Evolutionary conservation across 352 stramenopile genomes (phyloP).

Genomic region (Globisporangium lucens): DNA sequence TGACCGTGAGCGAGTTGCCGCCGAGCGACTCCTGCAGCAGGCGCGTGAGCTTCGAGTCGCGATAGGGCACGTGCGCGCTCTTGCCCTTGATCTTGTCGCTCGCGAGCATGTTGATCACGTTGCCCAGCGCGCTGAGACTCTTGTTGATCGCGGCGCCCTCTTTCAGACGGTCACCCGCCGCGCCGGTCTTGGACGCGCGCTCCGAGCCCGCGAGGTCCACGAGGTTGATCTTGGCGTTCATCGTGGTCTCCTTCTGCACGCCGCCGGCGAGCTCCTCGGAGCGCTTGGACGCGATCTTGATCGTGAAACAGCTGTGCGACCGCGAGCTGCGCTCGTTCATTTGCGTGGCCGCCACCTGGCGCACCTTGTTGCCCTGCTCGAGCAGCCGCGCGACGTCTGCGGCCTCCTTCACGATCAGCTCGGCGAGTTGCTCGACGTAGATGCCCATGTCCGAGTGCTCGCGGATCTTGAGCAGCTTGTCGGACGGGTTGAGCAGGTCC

Average conservation of each 20-base stretch:
- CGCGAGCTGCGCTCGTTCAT: conserved; percentile 91
- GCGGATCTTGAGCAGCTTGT: conserved; percentile 90
- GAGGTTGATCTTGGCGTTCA: conserved; percentile 90
- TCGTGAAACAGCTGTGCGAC: conserved; percentile 90
- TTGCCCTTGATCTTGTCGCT: conserved; percentile 36
- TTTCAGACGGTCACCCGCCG: conserved; percentile 84
- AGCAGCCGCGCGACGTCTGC: conserved; percentile 77
- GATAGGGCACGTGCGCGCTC: conserved; percentile 84
- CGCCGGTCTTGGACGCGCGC: conserved; percentile 85
- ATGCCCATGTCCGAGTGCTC: conserved; percentile 92
- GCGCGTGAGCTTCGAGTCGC: conserved; percentile 90
- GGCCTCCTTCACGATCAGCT: conserved; percentile 80
- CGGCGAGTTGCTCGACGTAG: conserved; percentile 90
- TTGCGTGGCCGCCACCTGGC: conserved; percentile 86
- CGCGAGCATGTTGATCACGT: conserved; percentile 91
- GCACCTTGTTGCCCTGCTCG: conserved; percentile 87
- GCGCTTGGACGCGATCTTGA: conserved; percentile 88
- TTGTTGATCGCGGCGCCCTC: conserved; percentile 93
- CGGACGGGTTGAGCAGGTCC: conserved; percentile 91
- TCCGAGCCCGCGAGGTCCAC: conserved; percentile 91
- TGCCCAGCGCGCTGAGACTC: conserved; percentile 87
- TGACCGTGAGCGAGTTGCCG: conserved; percentile 92
- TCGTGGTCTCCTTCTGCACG: conserved; percentile 66
- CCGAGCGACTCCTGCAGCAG: conserved; percentile 89
- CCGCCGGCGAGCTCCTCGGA: conserved; percentile 39